Base-by-base conservation (phyloP, 257 asterid species). In the Nicotiana knightiana region DNA sequence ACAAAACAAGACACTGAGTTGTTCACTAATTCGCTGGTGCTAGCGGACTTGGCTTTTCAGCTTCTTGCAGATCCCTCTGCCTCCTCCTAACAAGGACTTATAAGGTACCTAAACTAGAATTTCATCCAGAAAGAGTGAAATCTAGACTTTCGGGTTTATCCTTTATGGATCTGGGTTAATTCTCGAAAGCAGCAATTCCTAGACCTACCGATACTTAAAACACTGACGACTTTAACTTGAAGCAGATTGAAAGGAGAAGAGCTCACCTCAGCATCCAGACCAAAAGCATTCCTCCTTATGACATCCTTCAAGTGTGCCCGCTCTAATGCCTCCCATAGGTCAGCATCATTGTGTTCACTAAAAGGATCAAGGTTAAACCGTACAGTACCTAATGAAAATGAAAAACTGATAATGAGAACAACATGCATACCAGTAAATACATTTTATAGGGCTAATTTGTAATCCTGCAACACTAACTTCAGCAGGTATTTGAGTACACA, bases 291-390 rank as follows among this genome's bases (percentile, higher is more conserved):
- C 84, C 91, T 91, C 81, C 92, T 86, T 88, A 95, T 89, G 81
- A 89, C 93, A 83, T 91, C 93, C 86, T 93, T 93, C 48, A 95
- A 86, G 88, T 92, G 97, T 13, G 98, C 97, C 64, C 95, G 86
- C 84, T 93, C 98, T 83, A 95, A 84, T 35, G 97, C 95, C 87
- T 93, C 98, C 98, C 98, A 95, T 6, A 95, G 91, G 86, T 90
- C 97, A 7, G 91, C 86, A 82, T 94, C 97, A 62, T 86, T 87
- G 85, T 92, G 98, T 83, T 94, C 97, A 57, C 91, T 79, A 81
- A 94, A 94, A 66, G 98, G 98, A 86, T 95, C 98, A 82, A 93
- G 97, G 80, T 95, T 92, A 88, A 95, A 95, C 51, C 97, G 91
- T 65, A 95, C 89, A 73, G 83, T 92, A 83, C 98, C 98, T 95